phyloP scores from a whole-genome alignment of 352 stramenopile species.

The Lagenidium sp. region DNA sequence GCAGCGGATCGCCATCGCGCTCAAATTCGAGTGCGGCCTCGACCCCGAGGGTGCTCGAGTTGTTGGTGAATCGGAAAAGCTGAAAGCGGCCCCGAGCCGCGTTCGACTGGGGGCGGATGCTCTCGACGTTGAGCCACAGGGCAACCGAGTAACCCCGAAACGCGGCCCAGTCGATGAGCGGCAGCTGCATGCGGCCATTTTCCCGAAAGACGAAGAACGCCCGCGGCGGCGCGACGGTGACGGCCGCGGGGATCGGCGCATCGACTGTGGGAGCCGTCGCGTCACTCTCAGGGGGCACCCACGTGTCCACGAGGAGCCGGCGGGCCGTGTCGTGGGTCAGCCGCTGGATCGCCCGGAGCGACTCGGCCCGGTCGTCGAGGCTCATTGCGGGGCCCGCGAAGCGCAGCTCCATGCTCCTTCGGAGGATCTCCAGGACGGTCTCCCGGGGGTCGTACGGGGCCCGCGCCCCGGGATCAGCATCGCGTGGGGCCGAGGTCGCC shows the following conservation, averaged over 20 bases:
- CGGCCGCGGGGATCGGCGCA: no score
- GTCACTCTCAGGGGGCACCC: neutral
- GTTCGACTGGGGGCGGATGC: neutral
- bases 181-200: conserved; percentile 61
- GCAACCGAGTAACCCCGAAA: conserved; percentile 77
- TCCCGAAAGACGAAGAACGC: conserved; percentile 61
- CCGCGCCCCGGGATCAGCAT: no score
- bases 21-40: conserved; percentile 57
- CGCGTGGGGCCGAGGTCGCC: no score
- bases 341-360: conserved; percentile 8
- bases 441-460: no score
- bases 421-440: conserved; percentile 9
- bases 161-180: conserved; percentile 64
- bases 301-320: conserved; percentile 5
- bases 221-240: conserved; percentile 29
- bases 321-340: conserved; percentile 5
- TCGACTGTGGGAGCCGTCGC: no score
- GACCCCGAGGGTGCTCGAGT: conserved; percentile 52
- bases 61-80: conserved; percentile 68
- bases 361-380: neutral
- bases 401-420: conserved; percentile 14
- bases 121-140: conserved; percentile 53
- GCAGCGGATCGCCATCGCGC: conserved; percentile 15
- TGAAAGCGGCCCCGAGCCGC: conserved; percentile 22
- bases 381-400: conserved; percentile 3